These are phyloP conservation scores for Gaultheria prostrata DNA, from an alignment of 148 eudicot species.

Conservation along the genomic window DNA sequence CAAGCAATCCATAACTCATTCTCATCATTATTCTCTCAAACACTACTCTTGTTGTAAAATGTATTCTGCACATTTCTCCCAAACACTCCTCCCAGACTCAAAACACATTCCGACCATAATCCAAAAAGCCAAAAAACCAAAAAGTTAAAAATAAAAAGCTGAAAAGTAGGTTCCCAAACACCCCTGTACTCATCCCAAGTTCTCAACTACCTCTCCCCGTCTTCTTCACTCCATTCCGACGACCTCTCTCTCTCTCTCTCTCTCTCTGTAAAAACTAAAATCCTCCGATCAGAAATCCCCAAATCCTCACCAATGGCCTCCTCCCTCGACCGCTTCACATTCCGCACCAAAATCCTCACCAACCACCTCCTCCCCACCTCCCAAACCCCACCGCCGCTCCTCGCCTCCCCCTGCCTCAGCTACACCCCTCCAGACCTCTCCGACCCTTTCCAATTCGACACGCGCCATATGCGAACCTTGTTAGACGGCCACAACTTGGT, in stretches of 20 bases:
- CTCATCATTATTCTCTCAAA: no score
- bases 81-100: no score
- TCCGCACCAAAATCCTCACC: conserved; percentile 53
- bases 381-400: conserved; percentile 5
- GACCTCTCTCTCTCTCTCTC: neutral
- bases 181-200: no score
- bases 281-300: neutral
- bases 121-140: no score
- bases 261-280: neutral
- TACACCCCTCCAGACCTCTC: conserved; percentile 59
- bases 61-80: no score
- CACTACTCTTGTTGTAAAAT: no score
- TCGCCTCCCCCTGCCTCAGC: conserved; percentile 39
- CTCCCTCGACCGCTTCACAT: conserved; percentile 30
- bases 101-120: no score
- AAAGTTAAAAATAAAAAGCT: no score
- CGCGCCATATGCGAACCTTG: conserved; percentile 45
- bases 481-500: conserved; percentile 64
- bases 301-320: conserved; percentile 10
- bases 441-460: conserved; percentile 37
- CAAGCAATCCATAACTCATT: no score
- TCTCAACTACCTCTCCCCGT: neutral
- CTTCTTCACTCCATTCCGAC: neutral
- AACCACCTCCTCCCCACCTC: conserved; percentile 50
- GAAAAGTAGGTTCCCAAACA: no score